Evolutionary conservation across 1,139 yeast species (phyloP), one percentile per base, ranked within the genome.

Genomic region (Hanseniaspora sp.): DNA sequence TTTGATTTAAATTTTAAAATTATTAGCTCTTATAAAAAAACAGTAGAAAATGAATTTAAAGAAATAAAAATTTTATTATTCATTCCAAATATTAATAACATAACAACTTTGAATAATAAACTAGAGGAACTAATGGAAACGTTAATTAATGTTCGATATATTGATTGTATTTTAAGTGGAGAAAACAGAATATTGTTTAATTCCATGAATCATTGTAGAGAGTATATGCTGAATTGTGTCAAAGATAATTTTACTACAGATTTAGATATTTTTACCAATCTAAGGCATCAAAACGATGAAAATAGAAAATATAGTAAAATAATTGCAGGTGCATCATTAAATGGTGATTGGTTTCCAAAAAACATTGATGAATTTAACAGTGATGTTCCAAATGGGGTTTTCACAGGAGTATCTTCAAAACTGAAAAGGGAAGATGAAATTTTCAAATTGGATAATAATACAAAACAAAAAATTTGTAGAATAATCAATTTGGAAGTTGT

Each of bases 81-180:
- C 13, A 35, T 23, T n/a, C n/a, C 18, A 29, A 33, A 30, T n/a
- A 34, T 35, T 9, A 46, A 46, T 39, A 17, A 46, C 29, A 13
- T 13, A 28, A 11, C 7, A 11, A 12, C 18, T 18, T 46, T 46
- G 42, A 35, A 28, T 5, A 30, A 23, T 23, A 18, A 35, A 35
- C 28, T 35, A 18, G 17, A 28, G 2, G 8, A 35, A 23, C 6
- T 46, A 13, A 28, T 35, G 9, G 11, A 46, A 28, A 17, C 18
- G 8, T 37, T 46, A 28, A 46, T 46, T 35, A 23, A 39, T 7
- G n/a, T 37, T 9, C 29, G 30, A 5, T 46, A 46, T 12, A 34
- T 46, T 33, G 48, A 46, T 18, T 46, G 41, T 35, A 29, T 46
- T 46, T 28, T 46, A 29, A 39, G 38, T 18, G 48, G 48, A 1